Percentiles rank a stretch among this genome's conserved stretches.
Conservation (phyloP, 805 yeast genomes). For the Saccharomycopsis selenospora region DNA sequence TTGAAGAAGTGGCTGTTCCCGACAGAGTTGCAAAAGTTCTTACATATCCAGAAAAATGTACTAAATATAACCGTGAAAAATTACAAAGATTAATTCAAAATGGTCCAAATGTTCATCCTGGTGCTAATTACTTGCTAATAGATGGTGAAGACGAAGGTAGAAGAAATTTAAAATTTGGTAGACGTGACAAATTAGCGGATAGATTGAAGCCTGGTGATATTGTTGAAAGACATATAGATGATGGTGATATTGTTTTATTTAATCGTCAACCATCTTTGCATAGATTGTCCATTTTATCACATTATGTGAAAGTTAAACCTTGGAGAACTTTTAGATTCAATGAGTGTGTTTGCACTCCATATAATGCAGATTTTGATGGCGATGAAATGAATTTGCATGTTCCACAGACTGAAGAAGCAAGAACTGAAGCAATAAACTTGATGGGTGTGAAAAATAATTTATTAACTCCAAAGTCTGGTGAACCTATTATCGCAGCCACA, state of each 20-base stretch:
- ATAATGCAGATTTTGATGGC: slow-evolving; percentile 99
- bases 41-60: slow-evolving; percentile 93
- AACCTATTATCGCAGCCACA: slow-evolving; percentile 98
- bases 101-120: slow-evolving; percentile 90
- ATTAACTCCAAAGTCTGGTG: slow-evolving; percentile 95
- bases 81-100: slow-evolving; percentile 64
- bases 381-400: slow-evolving; percentile 99
- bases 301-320: slow-evolving; percentile 92
- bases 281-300: slow-evolving; percentile 87
- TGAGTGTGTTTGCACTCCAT: slow-evolving; percentile 99
- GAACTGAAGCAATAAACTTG: slow-evolving; percentile 96
- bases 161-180: slow-evolving; percentile 85
- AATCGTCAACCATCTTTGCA: slow-evolving; percentile 98
- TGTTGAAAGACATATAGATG: slow-evolving; percentile 95
- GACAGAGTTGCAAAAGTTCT: slow-evolving; percentile 92
- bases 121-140: slow-evolving; percentile 87
- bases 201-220: slow-evolving; percentile 79
- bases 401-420: slow-evolving; percentile 97
- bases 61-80: slow-evolving; percentile 76
- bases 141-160: slow-evolving; percentile 74
- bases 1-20: slow-evolving; percentile 98
- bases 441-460: slow-evolving; percentile 97
- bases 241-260: slow-evolving; percentile 92
- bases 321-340: slow-evolving; percentile 97
- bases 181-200: slow-evolving; percentile 68